Conservation (phyloP, 2,329 filamentous ascomycete genomes). For the Colletotrichum destructivum region DNA sequence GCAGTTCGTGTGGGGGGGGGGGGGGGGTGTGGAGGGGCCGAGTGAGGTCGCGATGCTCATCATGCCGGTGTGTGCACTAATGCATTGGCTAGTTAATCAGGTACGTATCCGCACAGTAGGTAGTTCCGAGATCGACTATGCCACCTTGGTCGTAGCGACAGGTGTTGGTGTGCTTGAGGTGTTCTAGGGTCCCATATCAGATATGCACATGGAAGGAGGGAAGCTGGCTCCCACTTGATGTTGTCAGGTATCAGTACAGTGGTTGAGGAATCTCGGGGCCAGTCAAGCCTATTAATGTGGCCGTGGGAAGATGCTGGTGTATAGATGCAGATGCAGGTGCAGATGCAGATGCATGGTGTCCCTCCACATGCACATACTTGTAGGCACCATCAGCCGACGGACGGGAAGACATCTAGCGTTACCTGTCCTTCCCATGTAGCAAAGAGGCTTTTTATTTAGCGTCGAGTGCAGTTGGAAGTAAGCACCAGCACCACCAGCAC, state of each 20-base stretch:
- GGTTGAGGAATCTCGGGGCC: neutral
- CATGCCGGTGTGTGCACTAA: constrained; percentile 7
- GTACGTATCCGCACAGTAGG: neutral
- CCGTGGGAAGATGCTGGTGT: neutral
- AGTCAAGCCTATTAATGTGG: neutral
- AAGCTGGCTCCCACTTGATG: constrained; percentile 3
- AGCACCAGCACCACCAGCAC: neutral
- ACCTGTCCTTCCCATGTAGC: neutral
- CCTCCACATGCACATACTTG: neutral
- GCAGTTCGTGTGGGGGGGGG: constrained; percentile 3
- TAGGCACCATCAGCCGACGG: neutral
- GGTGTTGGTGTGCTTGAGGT: neutral
- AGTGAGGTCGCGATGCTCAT: neutral
- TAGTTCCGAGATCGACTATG: constrained; percentile 1
- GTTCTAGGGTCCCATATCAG: constrained; percentile 27
- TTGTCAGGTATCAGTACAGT: neutral
- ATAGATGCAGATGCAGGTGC: constrained; percentile 1
- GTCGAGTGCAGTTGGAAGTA: neutral
- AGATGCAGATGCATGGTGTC: neutral
- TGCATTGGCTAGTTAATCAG: constrained; percentile 1
- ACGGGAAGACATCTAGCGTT: neutral
- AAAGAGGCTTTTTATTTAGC: neutral
- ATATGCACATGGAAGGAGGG: constrained; percentile 21
- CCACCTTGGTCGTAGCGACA: constrained; percentile 11
- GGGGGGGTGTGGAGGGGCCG: too few species aligned